phyloP scores from a whole-genome alignment of 140 eudicot genomes.

The Stevia rebaudiana region DNA sequence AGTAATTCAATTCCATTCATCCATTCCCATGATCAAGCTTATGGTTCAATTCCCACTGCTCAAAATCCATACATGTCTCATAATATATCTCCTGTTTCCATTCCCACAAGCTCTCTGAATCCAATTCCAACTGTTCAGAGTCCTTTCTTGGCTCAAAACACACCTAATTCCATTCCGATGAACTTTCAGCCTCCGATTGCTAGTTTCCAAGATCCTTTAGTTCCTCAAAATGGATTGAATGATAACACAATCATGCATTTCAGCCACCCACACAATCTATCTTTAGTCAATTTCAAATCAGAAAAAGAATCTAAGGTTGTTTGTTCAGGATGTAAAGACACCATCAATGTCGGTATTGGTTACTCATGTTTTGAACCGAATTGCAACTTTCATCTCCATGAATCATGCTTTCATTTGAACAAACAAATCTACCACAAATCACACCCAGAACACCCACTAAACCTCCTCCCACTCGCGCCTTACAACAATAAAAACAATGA shows the following conservation, averaged over 20 bases:
- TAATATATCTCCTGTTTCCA: background rate
- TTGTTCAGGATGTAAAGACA: slow-evolving; percentile 41
- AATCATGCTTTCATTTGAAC: slow-evolving; percentile 29
- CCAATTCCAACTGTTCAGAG: background rate
- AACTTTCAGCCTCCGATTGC: background rate
- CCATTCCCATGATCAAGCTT: slow-evolving; percentile 6
- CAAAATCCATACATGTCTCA: slow-evolving; percentile 15
- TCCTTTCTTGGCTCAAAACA: background rate
- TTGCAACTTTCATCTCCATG: slow-evolving; percentile 35
- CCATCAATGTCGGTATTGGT: slow-evolving; percentile 21
- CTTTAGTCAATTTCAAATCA: background rate
- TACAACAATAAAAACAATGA: slow-evolving; percentile 19
- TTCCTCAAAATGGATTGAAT: slow-evolving; percentile 14
- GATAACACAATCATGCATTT: slow-evolving; percentile 24
- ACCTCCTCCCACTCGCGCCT: slow-evolving; percentile 32
- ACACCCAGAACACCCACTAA: slow-evolving; percentile 33
- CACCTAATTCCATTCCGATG: background rate
- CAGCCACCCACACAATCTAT: slow-evolving; percentile 34
- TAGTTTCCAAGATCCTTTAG: no score
- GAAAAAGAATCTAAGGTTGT: slow-evolving; percentile 15
- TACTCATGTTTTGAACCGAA: slow-evolving; percentile 26
- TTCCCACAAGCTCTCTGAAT: slow-evolving; percentile 2
- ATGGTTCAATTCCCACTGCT: background rate
- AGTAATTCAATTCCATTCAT: slow-evolving; percentile 9
- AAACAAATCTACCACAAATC: slow-evolving; percentile 30